Evolutionary conservation across 352 stramenopile genomes (phyloP).

Genomic region (Elongisporangium undulatum): DNA sequence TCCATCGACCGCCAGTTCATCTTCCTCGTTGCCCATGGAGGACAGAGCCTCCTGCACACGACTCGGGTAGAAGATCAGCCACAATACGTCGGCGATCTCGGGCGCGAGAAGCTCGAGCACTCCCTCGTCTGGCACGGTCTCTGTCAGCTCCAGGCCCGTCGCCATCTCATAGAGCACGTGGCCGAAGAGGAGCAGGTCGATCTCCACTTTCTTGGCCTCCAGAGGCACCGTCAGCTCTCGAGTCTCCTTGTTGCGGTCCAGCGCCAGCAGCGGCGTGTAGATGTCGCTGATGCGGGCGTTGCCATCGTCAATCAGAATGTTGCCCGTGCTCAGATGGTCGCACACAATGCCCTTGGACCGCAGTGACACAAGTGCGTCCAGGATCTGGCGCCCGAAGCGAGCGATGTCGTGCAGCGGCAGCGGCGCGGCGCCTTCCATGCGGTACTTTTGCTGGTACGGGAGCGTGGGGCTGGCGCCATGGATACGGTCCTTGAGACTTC

Average conservation of each 20-base stretch:
- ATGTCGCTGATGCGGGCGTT: constrained; percentile 60
- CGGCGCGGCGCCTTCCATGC: constrained; percentile 23
- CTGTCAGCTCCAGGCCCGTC: constrained; percentile 49
- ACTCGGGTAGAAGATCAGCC: constrained; percentile 44
- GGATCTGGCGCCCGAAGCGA: constrained; percentile 52
- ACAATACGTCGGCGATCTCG: constrained; percentile 55
- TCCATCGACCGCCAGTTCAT: constrained; percentile 8
- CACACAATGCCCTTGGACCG: constrained; percentile 59
- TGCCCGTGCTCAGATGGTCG: constrained; percentile 61
- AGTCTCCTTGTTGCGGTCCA: constrained; percentile 51
- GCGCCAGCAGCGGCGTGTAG: constrained; percentile 51
- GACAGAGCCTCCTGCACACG: background rate
- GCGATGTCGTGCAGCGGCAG: constrained; percentile 43
- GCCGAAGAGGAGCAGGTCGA: constrained; percentile 68
- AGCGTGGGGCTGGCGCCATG: constrained; percentile 31
- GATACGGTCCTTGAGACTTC: constrained; percentile 68
- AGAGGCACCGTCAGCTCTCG: constrained; percentile 56
- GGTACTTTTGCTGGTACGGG: constrained; percentile 56
- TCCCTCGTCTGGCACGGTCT: constrained; percentile 30
- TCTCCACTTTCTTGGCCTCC: constrained; percentile 48
- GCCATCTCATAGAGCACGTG: constrained; percentile 79
- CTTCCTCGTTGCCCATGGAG: constrained; percentile 12
- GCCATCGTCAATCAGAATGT: constrained; percentile 57
- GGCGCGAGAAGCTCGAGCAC: constrained; percentile 46
- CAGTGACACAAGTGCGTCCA: constrained; percentile 50